Conservation (phyloP, 2,329 filamentous ascomycete genomes). For the Hypoxylon rubiginosum region DNA sequence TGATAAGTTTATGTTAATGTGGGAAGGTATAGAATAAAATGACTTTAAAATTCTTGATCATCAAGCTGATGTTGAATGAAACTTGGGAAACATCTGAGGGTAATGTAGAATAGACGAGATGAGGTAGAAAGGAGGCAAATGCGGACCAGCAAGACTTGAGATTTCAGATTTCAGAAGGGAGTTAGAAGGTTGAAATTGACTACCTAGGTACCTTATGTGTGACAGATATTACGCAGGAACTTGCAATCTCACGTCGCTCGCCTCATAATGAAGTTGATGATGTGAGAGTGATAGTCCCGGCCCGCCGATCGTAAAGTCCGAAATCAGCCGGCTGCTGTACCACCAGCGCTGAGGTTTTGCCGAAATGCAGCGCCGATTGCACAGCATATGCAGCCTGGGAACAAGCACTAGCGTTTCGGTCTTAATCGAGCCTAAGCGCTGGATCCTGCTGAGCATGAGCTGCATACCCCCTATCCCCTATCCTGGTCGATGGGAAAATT, state of each 20-base stretch:
- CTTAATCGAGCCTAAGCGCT: constrained; percentile 2
- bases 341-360: constrained; percentile 9
- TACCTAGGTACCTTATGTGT: not conserved
- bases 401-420: constrained; percentile 9
- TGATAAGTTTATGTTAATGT: no score
- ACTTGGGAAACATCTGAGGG: no score
- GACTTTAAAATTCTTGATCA: no score
- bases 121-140: no score
- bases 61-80: no score
- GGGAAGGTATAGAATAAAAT: no score
- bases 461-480: no score
- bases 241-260: not conserved
- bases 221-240: no score
- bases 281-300: constrained; percentile 3
- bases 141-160: no score
- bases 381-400: constrained; percentile 4
- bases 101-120: no score
- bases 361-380: constrained; percentile 16
- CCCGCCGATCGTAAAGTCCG: constrained; percentile 20
- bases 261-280: not conserved
- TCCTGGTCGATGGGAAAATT: not conserved
- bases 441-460: no score
- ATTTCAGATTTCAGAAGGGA: no score
- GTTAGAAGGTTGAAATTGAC: not conserved
- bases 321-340: constrained; percentile 6